phyloP scores from a whole-genome alignment of 1,139 yeast genomes.

The Geotrichum bryndzae region DNA sequence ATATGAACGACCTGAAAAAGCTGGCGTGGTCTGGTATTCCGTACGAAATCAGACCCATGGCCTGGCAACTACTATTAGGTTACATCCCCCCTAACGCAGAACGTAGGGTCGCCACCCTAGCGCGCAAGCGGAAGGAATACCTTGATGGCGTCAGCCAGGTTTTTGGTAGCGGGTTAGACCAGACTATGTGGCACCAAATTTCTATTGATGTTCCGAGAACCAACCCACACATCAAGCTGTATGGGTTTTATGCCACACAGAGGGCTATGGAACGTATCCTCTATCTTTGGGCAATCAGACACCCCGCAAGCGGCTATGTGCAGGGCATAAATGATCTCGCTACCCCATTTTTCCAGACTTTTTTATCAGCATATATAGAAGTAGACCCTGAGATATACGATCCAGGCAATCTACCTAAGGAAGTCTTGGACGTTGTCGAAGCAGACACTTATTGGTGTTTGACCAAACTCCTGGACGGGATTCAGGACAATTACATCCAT shows the following conservation, averaged over 20 bases:
- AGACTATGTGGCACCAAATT: conserved; percentile 90
- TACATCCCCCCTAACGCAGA: conserved; percentile 81
- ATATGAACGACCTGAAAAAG: conserved; percentile 60
- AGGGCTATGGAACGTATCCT: conserved; percentile 68
- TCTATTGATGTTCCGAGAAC: conserved; percentile 94
- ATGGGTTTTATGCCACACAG: conserved; percentile 66
- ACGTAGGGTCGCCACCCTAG: conserved; percentile 63
- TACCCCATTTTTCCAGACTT: conserved; percentile 90
- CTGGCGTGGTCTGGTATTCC: conserved; percentile 96
- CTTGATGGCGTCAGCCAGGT: conserved; percentile 61
- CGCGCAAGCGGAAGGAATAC: conserved; percentile 82
- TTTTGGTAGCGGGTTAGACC: conserved; percentile 58
- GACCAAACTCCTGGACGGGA: conserved; percentile 81
- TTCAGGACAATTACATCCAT: conserved; percentile 93
- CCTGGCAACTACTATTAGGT: conserved; percentile 88
- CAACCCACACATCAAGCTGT: conserved; percentile 74
- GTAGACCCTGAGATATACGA: conserved; percentile 51
- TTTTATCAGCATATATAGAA: conserved; percentile 59
- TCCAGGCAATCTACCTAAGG: conserved; percentile 55
- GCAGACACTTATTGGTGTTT: conserved; percentile 98
- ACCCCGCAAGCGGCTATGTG: conserved; percentile 98
- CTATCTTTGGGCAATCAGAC: conserved; percentile 93
- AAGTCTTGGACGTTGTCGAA: conserved; percentile 57
- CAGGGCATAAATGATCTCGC: conserved; percentile 95
- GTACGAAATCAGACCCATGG: conserved; percentile 65